Base-by-base conservation (phyloP, 176 grass and related monocot species). In the Urochloa ruziziensis region DNA sequence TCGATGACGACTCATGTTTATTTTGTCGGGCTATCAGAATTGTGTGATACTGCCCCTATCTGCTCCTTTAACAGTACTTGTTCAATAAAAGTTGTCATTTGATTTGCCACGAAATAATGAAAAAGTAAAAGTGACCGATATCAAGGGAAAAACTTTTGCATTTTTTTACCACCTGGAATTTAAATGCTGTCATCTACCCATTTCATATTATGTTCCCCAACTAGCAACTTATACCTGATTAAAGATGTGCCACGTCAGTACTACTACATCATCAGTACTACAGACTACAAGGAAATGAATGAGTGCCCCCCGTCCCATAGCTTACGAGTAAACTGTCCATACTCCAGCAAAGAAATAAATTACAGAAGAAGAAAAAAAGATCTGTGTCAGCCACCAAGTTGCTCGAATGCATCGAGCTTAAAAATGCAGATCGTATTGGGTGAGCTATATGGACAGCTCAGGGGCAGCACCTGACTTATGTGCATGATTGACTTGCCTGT, bases 401-500 rank as follows among this genome's bases (percentile, higher is more conserved):
- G n/a, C n/a, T n/a, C n/a, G n/a, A n/a, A n/a, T n/a, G n/a, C n/a
- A n/a, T n/a, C n/a, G n/a, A n/a, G n/a, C n/a, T n/a, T n/a, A n/a
- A n/a, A n/a, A 73, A 32, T 82, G 27, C 58, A 65, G 1, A 11
- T 27, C 57, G 47, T 30, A 60, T 33, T 33, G 35, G 51, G 42
- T 40, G 34, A 46, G 6, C 66, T 23, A 24, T 17, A 66, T 66
- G 88, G 81, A 83, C 80, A 83, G 73, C 83, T 86, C 47, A 78
- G 35, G 36, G 40, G 44, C 54, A 77, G 71, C 63, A 77, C 83
- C 39, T 90, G 88, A 57, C 70, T 72, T 47, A 69, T 82, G 72
- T 62, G 28, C 73, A 82, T 82, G 75, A 78, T 82, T 86, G 78
- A 90, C 72, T 72, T 17, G 70, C 58, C 73, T 78, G 40, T 27